phyloP scores from a whole-genome alignment of 2,329 filamentous ascomycete genomes.

The Fusarium sp. region DNA sequence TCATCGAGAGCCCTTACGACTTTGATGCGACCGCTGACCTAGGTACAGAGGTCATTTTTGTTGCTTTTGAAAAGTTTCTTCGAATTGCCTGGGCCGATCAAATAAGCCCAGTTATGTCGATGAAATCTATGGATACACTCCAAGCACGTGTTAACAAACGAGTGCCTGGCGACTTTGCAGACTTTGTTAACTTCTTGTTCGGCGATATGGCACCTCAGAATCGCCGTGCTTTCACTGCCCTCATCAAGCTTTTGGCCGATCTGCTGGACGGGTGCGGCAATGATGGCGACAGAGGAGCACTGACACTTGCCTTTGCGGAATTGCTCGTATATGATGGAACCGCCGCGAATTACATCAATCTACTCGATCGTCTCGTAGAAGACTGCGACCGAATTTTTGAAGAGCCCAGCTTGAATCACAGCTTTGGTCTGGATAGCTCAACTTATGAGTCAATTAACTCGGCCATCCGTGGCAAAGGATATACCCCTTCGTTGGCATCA shows the following conservation, averaged over 20 bases:
- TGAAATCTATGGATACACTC: slow-evolving; percentile 76
- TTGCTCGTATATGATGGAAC: slow-evolving; percentile 81
- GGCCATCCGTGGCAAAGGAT: slow-evolving; percentile 65
- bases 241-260: slow-evolving; percentile 88
- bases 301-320: slow-evolving; percentile 91
- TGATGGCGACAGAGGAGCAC: slow-evolving; percentile 86
- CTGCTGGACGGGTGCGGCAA: slow-evolving; percentile 90
- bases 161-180: slow-evolving; percentile 77
- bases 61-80: slow-evolving; percentile 93
- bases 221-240: slow-evolving; percentile 80
- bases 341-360: slow-evolving; percentile 84
- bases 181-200: slow-evolving; percentile 73
- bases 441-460: slow-evolving; percentile 70
- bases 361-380: slow-evolving; percentile 88
- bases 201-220: slow-evolving; percentile 76
- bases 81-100: slow-evolving; percentile 88
- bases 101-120: slow-evolving; percentile 85
- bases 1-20: slow-evolving; percentile 85
- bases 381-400: slow-evolving; percentile 92
- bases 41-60: slow-evolving; percentile 85
- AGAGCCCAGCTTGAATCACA: slow-evolving; percentile 60
- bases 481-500: slow-evolving; percentile 81
- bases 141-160: slow-evolving; percentile 74
- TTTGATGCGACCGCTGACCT: slow-evolving; percentile 80
- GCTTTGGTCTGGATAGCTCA: slow-evolving; percentile 53